These are phyloP conservation scores for Epichloe typhina DNA, from an alignment of 2,329 filamentous ascomycete genomes.

Conservation along the genomic window DNA sequence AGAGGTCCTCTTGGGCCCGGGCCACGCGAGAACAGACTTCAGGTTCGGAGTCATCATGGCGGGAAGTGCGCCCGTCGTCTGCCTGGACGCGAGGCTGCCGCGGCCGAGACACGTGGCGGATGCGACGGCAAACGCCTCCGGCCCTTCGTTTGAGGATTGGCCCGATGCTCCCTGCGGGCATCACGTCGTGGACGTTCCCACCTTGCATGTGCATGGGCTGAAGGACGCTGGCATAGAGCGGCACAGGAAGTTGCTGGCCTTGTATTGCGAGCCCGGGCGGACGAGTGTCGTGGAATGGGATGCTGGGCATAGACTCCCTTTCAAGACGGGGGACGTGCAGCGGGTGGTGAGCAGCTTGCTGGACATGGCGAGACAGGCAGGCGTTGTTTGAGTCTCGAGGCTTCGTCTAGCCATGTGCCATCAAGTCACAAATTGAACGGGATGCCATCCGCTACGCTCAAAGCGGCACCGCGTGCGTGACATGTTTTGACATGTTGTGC, in stretches of 20 bases:
- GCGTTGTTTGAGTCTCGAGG: neutral
- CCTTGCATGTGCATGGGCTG: slow-evolving; percentile 31
- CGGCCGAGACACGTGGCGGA: slow-evolving; percentile 34
- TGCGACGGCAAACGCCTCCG: slow-evolving; percentile 13
- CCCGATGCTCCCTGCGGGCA: slow-evolving; percentile 35
- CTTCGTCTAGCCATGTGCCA: no score
- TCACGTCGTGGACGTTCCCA: slow-evolving; percentile 20
- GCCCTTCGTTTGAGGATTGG: slow-evolving; percentile 14
- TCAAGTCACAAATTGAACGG: neutral
- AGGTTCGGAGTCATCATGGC: slow-evolving; percentile 24
- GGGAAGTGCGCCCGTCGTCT: slow-evolving; percentile 19
- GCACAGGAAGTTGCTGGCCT: slow-evolving; percentile 32
- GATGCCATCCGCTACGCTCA: no score
- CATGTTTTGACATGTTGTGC: no score
- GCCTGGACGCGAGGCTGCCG: slow-evolving; percentile 27
- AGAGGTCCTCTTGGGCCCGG: neutral
- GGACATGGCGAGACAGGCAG: slow-evolving; percentile 11
- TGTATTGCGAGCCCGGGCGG: slow-evolving; percentile 45
- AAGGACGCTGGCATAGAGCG: slow-evolving; percentile 48
- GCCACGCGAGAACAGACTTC: slow-evolving; percentile 10
- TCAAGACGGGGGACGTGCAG: slow-evolving; percentile 55
- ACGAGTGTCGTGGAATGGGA: slow-evolving; percentile 57
- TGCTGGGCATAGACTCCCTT: slow-evolving; percentile 55
- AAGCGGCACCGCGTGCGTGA: no score
- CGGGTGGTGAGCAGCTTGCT: slow-evolving; percentile 14